Evolutionary conservation across 2,329 filamentous ascomycete species (phyloP), one percentile per base, ranked within the genome.

Genomic region (Colletotrichum lupini): DNA sequence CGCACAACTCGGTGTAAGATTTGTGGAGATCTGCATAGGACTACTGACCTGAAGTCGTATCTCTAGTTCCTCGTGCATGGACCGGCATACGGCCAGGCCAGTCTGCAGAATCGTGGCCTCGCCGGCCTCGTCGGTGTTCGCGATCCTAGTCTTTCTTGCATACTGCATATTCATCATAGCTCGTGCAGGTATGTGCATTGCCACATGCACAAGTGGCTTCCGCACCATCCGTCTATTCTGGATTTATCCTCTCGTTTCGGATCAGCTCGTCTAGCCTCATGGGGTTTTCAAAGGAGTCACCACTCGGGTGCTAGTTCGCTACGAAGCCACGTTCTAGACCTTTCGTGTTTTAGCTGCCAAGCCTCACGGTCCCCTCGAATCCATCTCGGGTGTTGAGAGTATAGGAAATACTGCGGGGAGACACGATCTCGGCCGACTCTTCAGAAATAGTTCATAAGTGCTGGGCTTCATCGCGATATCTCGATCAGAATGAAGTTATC

Each of bases 241-340:
- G 59, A 22, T 7, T 32, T 12, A 5, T 14, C 32, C 16, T 49
- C 19, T 22, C 37, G 26, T 12, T 42, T 28, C 4, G 37, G 30
- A 1, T 9, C 8, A 30, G 35, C 26, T 11, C 19, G 55, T 5
- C 28, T 32, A 42, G 5, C 60, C n/a, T 28, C 37, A 26, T 42
- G 61, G 42, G 30, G 28, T 46, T 16, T n/a, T 65, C 52, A 70
- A 66, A 71, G 56, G 9, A 67, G 32, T 53, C 68, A 56, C 67
- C n/a, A n/a, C 46, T 35, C 28, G 46, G 32, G 62, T 46, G n/a
- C 30, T 37, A 9, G 19, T 61, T 37, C 28, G 28, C 22, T 16
- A n/a, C 24, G 35, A 32, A 46, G 60, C 67, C 67, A 58, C 60
- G 49, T 22, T 69, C 53, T 65, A 56, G 68, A 4, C 62, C 46